These are phyloP conservation scores for Paecilomyces fulvus DNA, from an alignment of 2,329 filamentous ascomycete genomes.

Conservation along the genomic window DNA sequence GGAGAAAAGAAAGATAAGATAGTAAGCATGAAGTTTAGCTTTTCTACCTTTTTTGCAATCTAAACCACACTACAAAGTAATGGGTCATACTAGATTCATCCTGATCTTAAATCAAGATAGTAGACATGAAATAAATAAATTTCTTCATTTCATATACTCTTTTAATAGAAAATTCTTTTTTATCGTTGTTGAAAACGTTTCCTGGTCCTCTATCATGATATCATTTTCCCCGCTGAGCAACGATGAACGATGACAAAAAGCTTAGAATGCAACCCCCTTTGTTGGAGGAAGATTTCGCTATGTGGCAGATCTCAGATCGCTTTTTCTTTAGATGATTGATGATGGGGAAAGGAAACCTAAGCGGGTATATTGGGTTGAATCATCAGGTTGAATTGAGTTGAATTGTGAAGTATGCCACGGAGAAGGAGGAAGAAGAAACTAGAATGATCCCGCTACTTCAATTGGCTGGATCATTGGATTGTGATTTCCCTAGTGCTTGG, in stretches of 20 bases:
- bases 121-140: not conserved
- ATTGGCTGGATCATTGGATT: not conserved
- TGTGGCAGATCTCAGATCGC: constrained; percentile 1
- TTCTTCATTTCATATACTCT: not conserved
- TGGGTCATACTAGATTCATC: not conserved
- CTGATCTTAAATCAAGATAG: not conserved
- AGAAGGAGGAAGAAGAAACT: constrained; percentile 1
- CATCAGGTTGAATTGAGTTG: constrained; percentile 18
- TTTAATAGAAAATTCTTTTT: not conserved
- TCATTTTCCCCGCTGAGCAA: not conserved
- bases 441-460: not conserved
- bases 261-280: not conserved
- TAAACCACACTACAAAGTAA: no score
- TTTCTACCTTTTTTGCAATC: no score
- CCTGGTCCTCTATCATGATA: not conserved
- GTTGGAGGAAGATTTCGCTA: not conserved
- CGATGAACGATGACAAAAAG: not conserved
- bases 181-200: constrained; percentile 30
- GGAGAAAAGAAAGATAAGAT: no score
- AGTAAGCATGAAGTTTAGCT: no score
- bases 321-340: constrained; percentile 9
- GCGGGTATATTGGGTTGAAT: constrained; percentile 37
- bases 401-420: constrained; percentile 12
- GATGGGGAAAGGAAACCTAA: constrained; percentile 11
- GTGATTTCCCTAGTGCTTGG: constrained; percentile 14